Evolutionary conservation across 164 flowering plant species (phyloP), one percentile per base, ranked within the genome.

Genomic region (Kingdonia uniflora): DNA sequence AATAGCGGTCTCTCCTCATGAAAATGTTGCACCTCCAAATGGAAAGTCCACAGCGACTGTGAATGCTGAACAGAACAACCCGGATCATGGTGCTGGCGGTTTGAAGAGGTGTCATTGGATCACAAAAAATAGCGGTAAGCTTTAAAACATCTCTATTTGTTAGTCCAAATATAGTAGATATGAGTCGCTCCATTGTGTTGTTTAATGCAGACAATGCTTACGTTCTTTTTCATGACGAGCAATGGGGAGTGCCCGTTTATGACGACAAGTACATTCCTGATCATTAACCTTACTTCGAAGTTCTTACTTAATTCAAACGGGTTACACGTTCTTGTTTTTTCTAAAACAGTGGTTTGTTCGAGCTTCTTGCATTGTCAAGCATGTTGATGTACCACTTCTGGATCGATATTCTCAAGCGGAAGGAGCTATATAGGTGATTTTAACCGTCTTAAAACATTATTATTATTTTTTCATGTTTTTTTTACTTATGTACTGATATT

Each of bases 211-310:
- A 91, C 77, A 68, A 72, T 59, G 72, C 61, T 25, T 85, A 87
- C 41, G 80, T 87, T 25, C 45, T 59, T 2, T 91, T 85, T 66
- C 96, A 91, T 40, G 97, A 91, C 17, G 82, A 83, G 62, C 62
- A 64, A 43, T 91, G 96, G 96, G 97, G 97, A 48, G 91, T 91
- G 53, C 95, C 96, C 10, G 80, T 74, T 23, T 87, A 83, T 54
- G 82, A 85, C 42, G 92, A 91, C 72, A 76, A 77, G 97, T 83
- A 68, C 61, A 84, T 54, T 39, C 2, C 6, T 29, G n/a, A n/a
- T n/a, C 6, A 2, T 4, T 15, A 21, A 19, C 15, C 20, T 12
- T 17, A 22, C 12, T 14, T 24, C 13, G 8, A 3, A 29, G 4
- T 8, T 29, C 35, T 29, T 4, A 29, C 4, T 29, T 29, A 29